These are phyloP conservation scores for Diaporthe sp. DNA, from an alignment of 2,329 filamentous ascomycete genomes.

Conservation along the genomic window DNA sequence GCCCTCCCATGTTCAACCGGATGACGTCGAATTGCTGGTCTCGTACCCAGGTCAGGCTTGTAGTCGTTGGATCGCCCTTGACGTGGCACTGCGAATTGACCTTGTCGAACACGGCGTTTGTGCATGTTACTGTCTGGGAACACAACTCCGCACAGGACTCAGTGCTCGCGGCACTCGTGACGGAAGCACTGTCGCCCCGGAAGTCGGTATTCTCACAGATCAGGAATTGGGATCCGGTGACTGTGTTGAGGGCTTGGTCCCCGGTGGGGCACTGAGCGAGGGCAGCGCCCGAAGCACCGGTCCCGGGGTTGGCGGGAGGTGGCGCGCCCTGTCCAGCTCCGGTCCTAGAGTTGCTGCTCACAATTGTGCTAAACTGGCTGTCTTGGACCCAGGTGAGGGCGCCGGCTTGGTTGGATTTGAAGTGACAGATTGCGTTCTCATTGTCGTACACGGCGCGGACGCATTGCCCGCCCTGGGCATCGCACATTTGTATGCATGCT, in stretches of 20 bases:
- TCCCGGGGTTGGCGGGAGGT: background rate
- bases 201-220: conserved; percentile 23
- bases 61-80: background rate
- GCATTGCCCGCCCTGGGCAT: conserved; percentile 4
- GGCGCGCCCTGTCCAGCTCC: background rate
- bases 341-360: background rate
- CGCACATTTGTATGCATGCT: conserved; percentile 22
- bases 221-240: background rate
- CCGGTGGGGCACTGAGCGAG: conserved; percentile 18
- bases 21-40: conserved; percentile 10
- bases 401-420: conserved; percentile 23
- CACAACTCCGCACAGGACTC: conserved; percentile 19
- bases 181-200: conserved; percentile 3
- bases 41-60: conserved; percentile 8
- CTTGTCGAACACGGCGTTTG: conserved; percentile 24
- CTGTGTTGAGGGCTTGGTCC: conserved; percentile 6
- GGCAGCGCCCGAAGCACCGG: background rate
- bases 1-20: conserved; percentile 10
- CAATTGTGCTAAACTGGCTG: conserved; percentile 7
- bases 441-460: conserved; percentile 24
- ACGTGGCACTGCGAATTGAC: conserved; percentile 14
- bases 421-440: conserved; percentile 7
- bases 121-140: background rate
- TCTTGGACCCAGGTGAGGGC: conserved; percentile 23
- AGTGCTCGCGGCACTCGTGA: conserved; percentile 9